phyloP scores from a whole-genome alignment of 1,139 yeast species.

The Magnusiomyces ingens region DNA sequence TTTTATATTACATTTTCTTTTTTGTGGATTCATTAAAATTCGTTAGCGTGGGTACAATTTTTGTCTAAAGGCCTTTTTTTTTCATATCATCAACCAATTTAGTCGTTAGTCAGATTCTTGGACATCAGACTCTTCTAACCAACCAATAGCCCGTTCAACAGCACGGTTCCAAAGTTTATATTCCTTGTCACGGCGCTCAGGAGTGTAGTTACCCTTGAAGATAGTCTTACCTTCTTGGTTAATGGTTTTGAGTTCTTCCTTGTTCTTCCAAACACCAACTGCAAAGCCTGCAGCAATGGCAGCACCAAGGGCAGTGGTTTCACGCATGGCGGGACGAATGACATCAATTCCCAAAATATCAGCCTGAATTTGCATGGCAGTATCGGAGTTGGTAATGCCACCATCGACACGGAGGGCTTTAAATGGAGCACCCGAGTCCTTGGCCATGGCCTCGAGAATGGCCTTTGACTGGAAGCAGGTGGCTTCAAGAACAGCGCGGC shows the following conservation, averaged over 20 bases:
- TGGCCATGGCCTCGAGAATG: conserved; percentile 82
- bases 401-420: conserved; percentile 71
- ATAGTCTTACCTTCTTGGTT: conserved; percentile 37
- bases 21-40: neutral
- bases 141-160: conserved; percentile 66
- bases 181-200: conserved; percentile 52
- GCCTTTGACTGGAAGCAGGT: conserved; percentile 93
- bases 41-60: too few relatives aligned
- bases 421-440: conserved; percentile 59
- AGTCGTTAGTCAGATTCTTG: neutral
- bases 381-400: conserved; percentile 89
- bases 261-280: conserved; percentile 66
- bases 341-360: conserved; percentile 83
- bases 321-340: conserved; percentile 72
- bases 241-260: conserved; percentile 52
- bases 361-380: conserved; percentile 91
- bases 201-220: conserved; percentile 56
- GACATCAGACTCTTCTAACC: conserved; percentile 42
- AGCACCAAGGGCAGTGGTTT: conserved; percentile 94
- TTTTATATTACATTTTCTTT: neutral
- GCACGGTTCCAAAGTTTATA: conserved; percentile 84
- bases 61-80: neutral
- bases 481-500: conserved; percentile 92
- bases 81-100: neutral
- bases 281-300: conserved; percentile 93